These are phyloP conservation scores for Rhododendron griersonianum DNA, from an alignment of 148 eudicot genomes.

Conservation along the genomic window DNA sequence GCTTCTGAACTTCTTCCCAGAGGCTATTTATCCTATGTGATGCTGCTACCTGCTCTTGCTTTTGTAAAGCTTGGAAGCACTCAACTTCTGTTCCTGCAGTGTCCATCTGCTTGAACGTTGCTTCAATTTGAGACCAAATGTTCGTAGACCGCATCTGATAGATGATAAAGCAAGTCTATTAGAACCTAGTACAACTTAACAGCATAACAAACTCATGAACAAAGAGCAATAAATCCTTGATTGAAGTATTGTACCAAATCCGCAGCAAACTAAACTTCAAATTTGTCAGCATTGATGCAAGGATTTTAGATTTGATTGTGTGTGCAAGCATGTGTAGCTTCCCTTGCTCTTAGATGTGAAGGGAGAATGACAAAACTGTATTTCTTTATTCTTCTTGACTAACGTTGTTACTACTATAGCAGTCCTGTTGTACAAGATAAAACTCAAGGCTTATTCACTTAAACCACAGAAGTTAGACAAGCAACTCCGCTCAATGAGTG, in stretches of 20 bases:
- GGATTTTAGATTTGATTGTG: background rate
- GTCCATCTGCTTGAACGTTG: conserved; percentile 90
- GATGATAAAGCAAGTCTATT: conserved; percentile 8
- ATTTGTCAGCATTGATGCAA: background rate
- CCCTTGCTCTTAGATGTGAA: background rate
- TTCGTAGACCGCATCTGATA: conserved; percentile 71
- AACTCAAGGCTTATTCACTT: background rate
- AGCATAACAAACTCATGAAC: background rate
- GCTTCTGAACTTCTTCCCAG: conserved; percentile 97
- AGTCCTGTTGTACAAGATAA: background rate
- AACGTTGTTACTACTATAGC: background rate
- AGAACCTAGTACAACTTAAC: conserved; percentile 6
- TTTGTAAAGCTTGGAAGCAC: conserved; percentile 84
- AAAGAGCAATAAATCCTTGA: background rate
- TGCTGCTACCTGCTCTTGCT: conserved; percentile 86
- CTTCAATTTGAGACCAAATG: conserved; percentile 78
- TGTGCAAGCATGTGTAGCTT: background rate
- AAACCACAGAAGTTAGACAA: background rate
- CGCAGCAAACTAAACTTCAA: background rate
- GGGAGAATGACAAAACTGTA: background rate
- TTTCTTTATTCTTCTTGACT: background rate
- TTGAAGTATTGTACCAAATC: background rate
- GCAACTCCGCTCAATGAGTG: background rate
- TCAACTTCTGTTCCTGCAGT: conserved; percentile 87
- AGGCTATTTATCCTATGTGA: conserved; percentile 71